Evolutionary conservation across 1,284 basidiomycete species (phyloP).

Genomic region (Melampsora medusae): DNA sequence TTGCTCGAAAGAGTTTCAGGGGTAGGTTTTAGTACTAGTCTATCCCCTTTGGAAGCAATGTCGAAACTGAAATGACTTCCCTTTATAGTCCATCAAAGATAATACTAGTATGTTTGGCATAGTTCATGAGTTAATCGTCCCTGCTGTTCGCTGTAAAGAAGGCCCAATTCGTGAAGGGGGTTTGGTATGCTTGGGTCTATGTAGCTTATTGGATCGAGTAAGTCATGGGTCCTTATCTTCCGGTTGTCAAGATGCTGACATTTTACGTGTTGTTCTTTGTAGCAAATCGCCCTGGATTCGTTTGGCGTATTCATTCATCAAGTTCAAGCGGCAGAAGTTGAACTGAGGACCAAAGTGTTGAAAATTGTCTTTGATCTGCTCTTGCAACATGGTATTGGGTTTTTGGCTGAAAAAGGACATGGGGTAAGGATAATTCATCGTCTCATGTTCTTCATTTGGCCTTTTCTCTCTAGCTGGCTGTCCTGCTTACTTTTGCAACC

Average conservation of each 20-base stretch:
- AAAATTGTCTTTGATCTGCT: slow-evolving; percentile 87
- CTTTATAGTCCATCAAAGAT: slow-evolving; percentile 76
- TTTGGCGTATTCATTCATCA: slow-evolving; percentile 88
- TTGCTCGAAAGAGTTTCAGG: slow-evolving; percentile 88
- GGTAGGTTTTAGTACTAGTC: slow-evolving; percentile 59
- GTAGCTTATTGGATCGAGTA: slow-evolving; percentile 79
- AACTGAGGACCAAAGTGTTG: slow-evolving; percentile 75
- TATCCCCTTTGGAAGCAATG: not conserved
- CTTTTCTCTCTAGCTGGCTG: not conserved
- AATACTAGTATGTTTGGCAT: slow-evolving; percentile 90
- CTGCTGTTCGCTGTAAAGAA: slow-evolving; percentile 83
- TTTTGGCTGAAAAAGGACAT: slow-evolving; percentile 60
- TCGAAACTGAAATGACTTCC: not conserved
- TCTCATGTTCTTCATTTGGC: slow-evolving; percentile 47
- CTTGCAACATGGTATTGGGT: slow-evolving; percentile 80
- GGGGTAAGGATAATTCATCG: slow-evolving; percentile 47
- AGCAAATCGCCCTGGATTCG: slow-evolving; percentile 85
- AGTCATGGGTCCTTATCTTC: slow-evolving; percentile 44
- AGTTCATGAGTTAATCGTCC: slow-evolving; percentile 82
- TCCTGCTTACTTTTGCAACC: not conserved
- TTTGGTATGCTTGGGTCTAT: slow-evolving; percentile 78
- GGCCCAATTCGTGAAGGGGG: slow-evolving; percentile 79
- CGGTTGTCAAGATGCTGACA: not conserved
- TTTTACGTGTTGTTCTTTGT: not conserved
- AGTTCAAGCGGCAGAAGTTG: slow-evolving; percentile 71